phyloP scores from a whole-genome alignment of 208 protist genomes.

The Acanthamoeba castellanii region DNA sequence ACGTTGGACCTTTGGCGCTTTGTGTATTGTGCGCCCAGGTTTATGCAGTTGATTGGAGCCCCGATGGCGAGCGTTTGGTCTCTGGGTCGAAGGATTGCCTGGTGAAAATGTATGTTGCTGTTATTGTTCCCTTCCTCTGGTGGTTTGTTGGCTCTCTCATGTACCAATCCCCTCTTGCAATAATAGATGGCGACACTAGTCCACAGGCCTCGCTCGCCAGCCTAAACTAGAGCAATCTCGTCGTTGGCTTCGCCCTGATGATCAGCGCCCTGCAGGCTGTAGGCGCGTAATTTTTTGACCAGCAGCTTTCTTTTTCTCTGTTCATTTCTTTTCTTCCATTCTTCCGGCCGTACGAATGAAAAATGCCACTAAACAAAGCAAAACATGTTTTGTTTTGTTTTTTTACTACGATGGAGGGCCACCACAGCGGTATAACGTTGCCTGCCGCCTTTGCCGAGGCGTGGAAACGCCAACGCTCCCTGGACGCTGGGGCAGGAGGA shows the following conservation, averaged over 20 bases:
- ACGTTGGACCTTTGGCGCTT: background rate
- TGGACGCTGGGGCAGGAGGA: background rate
- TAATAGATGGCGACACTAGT: background rate
- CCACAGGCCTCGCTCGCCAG: no score
- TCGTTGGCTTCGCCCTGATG: no score
- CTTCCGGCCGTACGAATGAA: no score
- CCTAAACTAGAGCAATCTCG: no score
- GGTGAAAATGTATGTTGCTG: conserved; percentile 88
- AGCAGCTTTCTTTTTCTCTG: no score
- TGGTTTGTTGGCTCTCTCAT: background rate
- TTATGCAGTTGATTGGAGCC: conserved; percentile 97
- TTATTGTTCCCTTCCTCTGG: background rate
- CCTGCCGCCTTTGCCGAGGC: background rate
- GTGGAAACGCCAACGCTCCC: background rate
- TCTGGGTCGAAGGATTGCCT: conserved; percentile 96
- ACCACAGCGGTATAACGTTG: no score
- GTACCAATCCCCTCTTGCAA: background rate
- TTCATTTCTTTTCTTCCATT: no score
- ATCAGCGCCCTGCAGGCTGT: no score
- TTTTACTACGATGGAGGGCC: no score
- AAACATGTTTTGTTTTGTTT: no score
- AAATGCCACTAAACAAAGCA: no score
- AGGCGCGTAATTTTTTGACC: no score
- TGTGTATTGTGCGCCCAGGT: conserved; percentile 70
- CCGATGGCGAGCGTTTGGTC: conserved; percentile 96